A percentile compares a stretch with the other conserved stretches of the same genome.
Conservation (phyloP, 306 rosid genomes). For the Inga laurina region DNA sequence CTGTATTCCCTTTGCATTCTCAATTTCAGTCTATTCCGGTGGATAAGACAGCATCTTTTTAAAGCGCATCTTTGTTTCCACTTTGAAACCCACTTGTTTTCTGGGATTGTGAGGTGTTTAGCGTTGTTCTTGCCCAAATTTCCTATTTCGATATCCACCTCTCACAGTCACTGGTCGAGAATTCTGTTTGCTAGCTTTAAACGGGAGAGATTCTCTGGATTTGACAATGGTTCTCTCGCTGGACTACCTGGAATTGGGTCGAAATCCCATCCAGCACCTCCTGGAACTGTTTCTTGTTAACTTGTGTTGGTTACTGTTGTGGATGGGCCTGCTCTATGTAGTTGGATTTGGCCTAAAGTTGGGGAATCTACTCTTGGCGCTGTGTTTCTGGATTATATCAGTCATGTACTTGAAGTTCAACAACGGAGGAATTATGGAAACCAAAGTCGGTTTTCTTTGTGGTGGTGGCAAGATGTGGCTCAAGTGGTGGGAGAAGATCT, state of each 20-base stretch:
- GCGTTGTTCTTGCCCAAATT: slow-evolving; percentile 33
- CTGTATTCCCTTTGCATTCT: slow-evolving; percentile 42
- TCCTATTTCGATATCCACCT: slow-evolving; percentile 21
- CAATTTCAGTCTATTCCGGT: slow-evolving; percentile 51
- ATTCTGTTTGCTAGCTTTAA: slow-evolving; percentile 39
- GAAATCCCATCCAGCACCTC: too few relatives aligned
- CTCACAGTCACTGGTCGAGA: slow-evolving; percentile 31
- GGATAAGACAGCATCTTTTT: slow-evolving; percentile 80
- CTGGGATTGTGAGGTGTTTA: slow-evolving; percentile 42
- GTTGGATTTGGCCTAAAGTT: slow-evolving; percentile 77
- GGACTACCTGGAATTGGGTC: slow-evolving; percentile 44
- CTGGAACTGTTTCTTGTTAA: slow-evolving; percentile 48
- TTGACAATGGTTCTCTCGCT: slow-evolving; percentile 52
- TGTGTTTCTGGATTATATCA: slow-evolving; percentile 70
- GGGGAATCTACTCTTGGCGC: slow-evolving; percentile 82
- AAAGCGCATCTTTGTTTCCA: slow-evolving; percentile 20
- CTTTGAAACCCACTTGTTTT: slow-evolving; percentile 23
- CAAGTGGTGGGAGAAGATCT: slow-evolving; percentile 71
- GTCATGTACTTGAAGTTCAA: slow-evolving; percentile 71
- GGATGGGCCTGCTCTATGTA: slow-evolving; percentile 82
- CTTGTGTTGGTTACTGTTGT: slow-evolving; percentile 61
- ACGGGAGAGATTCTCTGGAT: slow-evolving; percentile 58
- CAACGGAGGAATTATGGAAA: slow-evolving; percentile 57
- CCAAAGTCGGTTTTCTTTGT: slow-evolving; percentile 58
- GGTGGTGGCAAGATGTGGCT: slow-evolving; percentile 58